phyloP scores from a whole-genome alignment of 345 rosid genomes.

The Triadica sebifera region DNA sequence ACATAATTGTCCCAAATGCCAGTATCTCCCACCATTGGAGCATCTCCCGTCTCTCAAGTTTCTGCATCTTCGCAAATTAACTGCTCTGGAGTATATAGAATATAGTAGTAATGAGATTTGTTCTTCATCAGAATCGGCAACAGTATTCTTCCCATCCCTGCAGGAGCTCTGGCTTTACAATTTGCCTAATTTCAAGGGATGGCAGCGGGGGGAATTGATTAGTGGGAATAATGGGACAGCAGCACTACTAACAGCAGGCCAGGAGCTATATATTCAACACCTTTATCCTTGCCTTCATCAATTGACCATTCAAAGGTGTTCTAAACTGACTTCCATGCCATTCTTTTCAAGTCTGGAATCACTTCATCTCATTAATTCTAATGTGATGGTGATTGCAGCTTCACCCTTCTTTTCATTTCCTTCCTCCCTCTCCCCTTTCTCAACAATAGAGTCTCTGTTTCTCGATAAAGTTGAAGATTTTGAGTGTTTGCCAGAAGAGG shows the following conservation, averaged over 20 bases:
- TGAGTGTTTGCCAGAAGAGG: slow-evolving; percentile 12
- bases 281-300: neutral
- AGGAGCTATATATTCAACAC: neutral
- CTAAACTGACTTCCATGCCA: slow-evolving; percentile 3
- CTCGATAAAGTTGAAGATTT: slow-evolving; percentile 10
- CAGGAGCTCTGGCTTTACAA: slow-evolving; percentile 16
- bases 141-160: slow-evolving; percentile 7
- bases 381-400: slow-evolving; percentile 8
- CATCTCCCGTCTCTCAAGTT: slow-evolving; percentile 13
- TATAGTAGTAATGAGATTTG: neutral
- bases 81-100: slow-evolving; percentile 17
- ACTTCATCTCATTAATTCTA: slow-evolving; percentile 9
- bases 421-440: slow-evolving; percentile 3
- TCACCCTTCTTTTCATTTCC: neutral
- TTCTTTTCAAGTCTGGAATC: slow-evolving; percentile 13
- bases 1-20: slow-evolving; percentile 2
- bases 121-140: neutral
- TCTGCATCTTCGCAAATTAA: neutral
- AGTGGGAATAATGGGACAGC: neutral
- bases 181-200: slow-evolving; percentile 14
- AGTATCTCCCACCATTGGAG: slow-evolving; percentile 6
- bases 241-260: neutral
- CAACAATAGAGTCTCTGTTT: slow-evolving; percentile 2
- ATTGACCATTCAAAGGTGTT: slow-evolving; percentile 13
- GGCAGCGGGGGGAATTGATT: neutral